phyloP scores from a whole-genome alignment of 2,329 filamentous ascomycete species.

The Ascochyta fabae region DNA sequence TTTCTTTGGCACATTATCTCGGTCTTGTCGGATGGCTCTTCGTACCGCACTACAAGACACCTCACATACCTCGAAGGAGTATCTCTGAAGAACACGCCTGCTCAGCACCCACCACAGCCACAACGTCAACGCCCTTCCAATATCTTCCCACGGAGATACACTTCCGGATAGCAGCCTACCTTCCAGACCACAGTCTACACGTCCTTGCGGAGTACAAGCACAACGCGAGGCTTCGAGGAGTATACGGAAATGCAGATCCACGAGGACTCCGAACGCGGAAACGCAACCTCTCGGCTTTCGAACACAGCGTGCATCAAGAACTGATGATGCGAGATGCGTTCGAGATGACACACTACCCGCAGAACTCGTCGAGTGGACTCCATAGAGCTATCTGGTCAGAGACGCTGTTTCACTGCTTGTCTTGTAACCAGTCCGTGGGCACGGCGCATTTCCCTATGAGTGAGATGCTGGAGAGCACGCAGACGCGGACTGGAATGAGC shows the following conservation, averaged over 20 bases:
- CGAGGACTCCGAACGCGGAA: neutral
- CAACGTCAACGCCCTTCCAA: neutral
- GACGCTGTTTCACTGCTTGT: neutral
- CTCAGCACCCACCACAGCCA: too few relatives aligned
- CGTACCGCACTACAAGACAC: neutral
- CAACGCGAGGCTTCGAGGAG: neutral
- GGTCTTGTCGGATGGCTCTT: neutral
- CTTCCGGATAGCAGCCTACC: neutral
- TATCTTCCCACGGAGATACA: neutral
- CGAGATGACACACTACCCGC: neutral
- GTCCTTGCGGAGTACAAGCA: neutral
- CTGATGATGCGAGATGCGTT: neutral
- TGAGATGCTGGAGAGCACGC: neutral
- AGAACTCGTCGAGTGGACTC: neutral
- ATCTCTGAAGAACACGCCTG: neutral
- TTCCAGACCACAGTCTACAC: neutral
- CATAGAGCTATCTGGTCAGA: neutral
- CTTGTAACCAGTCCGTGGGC: neutral
- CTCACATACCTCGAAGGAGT: too few relatives aligned
- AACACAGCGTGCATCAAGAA: neutral
- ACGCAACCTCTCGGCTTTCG: neutral
- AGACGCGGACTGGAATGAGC: conserved; percentile 1
- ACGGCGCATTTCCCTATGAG: neutral
- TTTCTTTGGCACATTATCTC: neutral
- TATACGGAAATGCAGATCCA: neutral